A percentile compares a stretch with the other conserved stretches of the same genome.
Conservation (phyloP, 345 rosid species). For the Eucalyptus camaldulensis region DNA sequence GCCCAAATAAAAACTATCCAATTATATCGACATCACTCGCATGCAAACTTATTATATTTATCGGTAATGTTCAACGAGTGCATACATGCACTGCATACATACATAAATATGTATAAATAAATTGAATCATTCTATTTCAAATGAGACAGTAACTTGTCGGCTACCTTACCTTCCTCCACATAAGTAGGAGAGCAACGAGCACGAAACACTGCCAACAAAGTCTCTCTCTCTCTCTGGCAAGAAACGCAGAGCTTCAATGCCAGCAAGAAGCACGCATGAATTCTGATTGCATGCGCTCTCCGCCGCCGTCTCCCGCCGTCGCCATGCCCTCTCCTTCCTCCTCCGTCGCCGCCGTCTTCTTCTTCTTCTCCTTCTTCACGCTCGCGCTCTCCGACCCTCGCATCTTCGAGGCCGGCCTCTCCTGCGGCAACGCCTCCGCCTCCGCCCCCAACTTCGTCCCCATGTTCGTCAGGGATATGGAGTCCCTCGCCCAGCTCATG, state of each 20-base stretch:
- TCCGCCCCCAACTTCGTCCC: background rate
- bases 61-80: background rate
- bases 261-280: background rate
- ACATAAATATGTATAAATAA: too few species aligned
- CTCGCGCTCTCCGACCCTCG: background rate
- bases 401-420: background rate
- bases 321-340: background rate
- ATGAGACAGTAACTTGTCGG: background rate
- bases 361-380: background rate
- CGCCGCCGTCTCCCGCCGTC: background rate
- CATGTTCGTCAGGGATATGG: conserved; percentile 1
- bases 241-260: background rate
- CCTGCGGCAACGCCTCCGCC: background rate
- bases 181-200: background rate
- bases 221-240: background rate
- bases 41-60: background rate
- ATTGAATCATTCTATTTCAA: background rate
- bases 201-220: background rate
- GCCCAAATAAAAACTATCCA: too few species aligned
- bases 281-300: background rate
- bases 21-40: too few species aligned
- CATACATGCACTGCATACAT: too few species aligned
- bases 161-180: background rate
- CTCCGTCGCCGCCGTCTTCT: background rate
- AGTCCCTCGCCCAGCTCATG: background rate